phyloP scores from a whole-genome alignment of 352 stramenopile genomes.

The Phytophthora sp. region DNA sequence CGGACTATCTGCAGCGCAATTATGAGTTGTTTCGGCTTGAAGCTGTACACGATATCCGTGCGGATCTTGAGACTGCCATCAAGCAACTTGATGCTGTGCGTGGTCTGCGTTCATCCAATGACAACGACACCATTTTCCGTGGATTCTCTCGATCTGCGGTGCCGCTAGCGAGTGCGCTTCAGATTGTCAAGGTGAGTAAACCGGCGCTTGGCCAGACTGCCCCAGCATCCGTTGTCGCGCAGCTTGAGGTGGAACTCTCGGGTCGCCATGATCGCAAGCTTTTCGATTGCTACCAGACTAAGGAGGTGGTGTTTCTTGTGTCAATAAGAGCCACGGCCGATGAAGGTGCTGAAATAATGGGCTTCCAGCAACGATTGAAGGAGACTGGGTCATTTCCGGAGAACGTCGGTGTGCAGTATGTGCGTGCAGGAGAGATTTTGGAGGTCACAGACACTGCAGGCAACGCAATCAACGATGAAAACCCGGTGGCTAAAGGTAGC shows the following conservation, averaged over 20 bases:
- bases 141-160: slow-evolving; percentile 54
- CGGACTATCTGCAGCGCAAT: slow-evolving; percentile 94
- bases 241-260: slow-evolving; percentile 90
- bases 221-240: slow-evolving; percentile 83
- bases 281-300: slow-evolving; percentile 92
- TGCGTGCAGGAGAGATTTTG: slow-evolving; percentile 85
- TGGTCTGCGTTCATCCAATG: slow-evolving; percentile 44
- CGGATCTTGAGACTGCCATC: slow-evolving; percentile 89
- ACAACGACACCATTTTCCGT: slow-evolving; percentile 63
- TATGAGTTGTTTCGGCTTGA: slow-evolving; percentile 93
- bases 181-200: slow-evolving; percentile 87
- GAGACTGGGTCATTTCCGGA: slow-evolving; percentile 76
- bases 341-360: slow-evolving; percentile 73
- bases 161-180: slow-evolving; percentile 44
- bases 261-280: slow-evolving; percentile 43
- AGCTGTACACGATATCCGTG: slow-evolving; percentile 84
- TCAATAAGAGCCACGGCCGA: slow-evolving; percentile 70
- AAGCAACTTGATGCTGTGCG: slow-evolving; percentile 64
- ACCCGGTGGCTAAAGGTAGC: slow-evolving; percentile 52
- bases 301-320: slow-evolving; percentile 96
- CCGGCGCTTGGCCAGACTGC: slow-evolving; percentile 89
- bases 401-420: slow-evolving; percentile 88
- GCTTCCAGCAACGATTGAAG: slow-evolving; percentile 39
- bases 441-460: slow-evolving; percentile 83
- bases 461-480: slow-evolving; percentile 52